A percentile compares a stretch with the other conserved stretches of the same genome.
Conservation (phyloP, 148 eudicot species). For the Agrostemma githago region DNA sequence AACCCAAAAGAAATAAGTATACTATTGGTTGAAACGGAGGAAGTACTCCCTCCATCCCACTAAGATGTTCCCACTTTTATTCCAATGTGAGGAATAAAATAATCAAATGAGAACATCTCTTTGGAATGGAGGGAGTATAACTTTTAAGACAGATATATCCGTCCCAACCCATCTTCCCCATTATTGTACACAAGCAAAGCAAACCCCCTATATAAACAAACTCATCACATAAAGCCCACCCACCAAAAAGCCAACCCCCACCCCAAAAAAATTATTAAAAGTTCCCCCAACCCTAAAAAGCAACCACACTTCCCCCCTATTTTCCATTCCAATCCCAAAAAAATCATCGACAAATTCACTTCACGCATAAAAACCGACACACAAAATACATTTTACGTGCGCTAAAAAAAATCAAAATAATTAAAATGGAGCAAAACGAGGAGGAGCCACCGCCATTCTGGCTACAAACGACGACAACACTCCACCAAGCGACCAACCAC, state of each 20-base stretch:
- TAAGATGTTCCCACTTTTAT: too few relatives aligned
- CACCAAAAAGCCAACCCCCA: conserved; percentile 4
- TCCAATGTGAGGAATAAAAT: too few relatives aligned
- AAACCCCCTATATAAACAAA: conserved; percentile 25
- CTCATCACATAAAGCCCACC: conserved; percentile 22
- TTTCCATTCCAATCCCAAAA: neutral
- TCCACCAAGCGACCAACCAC: conserved; percentile 9
- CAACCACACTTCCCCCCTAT: neutral
- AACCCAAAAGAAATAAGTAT: too few relatives aligned
- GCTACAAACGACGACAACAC: conserved; percentile 24
- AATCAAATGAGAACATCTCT: too few relatives aligned
- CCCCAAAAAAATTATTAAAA: neutral
- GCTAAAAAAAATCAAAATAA: neutral
- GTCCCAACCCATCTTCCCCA: neutral
- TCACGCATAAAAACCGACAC: neutral
- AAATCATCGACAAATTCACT: neutral
- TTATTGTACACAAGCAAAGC: conserved; percentile 23
- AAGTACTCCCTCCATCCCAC: too few relatives aligned
- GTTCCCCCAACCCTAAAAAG: neutral
- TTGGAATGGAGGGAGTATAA: too few relatives aligned
- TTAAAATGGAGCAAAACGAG: conserved; percentile 23
- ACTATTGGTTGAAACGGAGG: too few relatives aligned
- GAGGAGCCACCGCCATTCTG: conserved; percentile 43
- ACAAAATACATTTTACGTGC: neutral
- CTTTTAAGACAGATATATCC: too few relatives aligned